These are phyloP conservation scores for Linaria vulgaris DNA, from an alignment of 257 asterid species.

Conservation along the genomic window DNA sequence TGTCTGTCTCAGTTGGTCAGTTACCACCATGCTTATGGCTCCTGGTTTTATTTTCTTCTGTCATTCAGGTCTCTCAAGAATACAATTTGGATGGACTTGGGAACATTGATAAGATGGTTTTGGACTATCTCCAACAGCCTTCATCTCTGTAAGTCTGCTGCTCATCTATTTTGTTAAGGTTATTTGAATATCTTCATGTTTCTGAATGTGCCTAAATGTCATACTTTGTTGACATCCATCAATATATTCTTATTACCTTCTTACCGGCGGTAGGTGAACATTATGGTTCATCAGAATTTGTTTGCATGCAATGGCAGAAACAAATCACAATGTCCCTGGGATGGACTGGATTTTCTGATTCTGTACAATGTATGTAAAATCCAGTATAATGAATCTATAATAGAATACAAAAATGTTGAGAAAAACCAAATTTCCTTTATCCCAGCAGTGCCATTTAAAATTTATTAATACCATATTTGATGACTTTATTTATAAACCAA, in stretches of 20 bases:
- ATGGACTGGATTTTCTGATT: not conserved
- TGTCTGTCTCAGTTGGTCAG: slow-evolving; percentile 7
- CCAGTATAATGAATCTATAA: too few relatives aligned
- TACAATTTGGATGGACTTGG: slow-evolving; percentile 66
- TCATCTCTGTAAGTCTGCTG: slow-evolving; percentile 56
- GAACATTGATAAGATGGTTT: slow-evolving; percentile 60
- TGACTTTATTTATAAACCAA: too few relatives aligned
- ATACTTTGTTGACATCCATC: not conserved
- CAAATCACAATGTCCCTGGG: too few relatives aligned
- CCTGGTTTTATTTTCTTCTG: slow-evolving; percentile 16
- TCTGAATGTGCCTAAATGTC: slow-evolving; percentile 7
- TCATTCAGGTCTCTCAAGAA: slow-evolving; percentile 53
- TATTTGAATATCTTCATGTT: slow-evolving; percentile 6
- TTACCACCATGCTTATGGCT: slow-evolving; percentile 9
- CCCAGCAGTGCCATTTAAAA: too few relatives aligned
- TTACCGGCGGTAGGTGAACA: not conserved
- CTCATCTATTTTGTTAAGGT: not conserved
- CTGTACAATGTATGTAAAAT: not conserved
- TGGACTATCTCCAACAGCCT: slow-evolving; percentile 65
- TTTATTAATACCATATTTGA: too few relatives aligned
- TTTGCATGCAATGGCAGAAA: not conserved
- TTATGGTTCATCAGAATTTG: not conserved
- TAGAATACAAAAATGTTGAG: too few relatives aligned
- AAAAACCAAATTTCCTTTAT: too few relatives aligned
- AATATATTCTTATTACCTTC: not conserved